Conservation (phyloP, 2,329 filamentous ascomycete genomes). For the Fusarium pseudograminearum region DNA sequence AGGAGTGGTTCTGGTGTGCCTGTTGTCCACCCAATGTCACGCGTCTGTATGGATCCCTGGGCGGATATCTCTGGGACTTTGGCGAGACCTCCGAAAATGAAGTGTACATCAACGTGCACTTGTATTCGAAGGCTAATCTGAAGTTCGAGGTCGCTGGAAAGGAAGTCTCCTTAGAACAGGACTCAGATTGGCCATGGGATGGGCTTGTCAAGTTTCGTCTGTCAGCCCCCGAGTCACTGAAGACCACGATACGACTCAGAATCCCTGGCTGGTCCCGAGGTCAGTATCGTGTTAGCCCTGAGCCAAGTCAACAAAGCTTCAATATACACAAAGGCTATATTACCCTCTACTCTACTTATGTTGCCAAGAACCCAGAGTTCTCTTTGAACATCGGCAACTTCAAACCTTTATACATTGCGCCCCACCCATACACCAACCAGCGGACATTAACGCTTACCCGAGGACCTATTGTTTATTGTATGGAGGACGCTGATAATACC, state of each 20-base stretch:
- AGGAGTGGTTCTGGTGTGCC: slow-evolving; percentile 59
- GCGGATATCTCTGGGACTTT: slow-evolving; percentile 67
- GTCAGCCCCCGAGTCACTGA: slow-evolving; percentile 32
- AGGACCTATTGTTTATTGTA: slow-evolving; percentile 71
- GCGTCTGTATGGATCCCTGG: slow-evolving; percentile 66
- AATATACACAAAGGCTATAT: slow-evolving; percentile 61
- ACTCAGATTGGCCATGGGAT: slow-evolving; percentile 68
- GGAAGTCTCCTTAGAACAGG: slow-evolving; percentile 53
- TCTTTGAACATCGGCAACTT: slow-evolving; percentile 59
- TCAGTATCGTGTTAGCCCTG: slow-evolving; percentile 52
- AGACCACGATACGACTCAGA: slow-evolving; percentile 60
- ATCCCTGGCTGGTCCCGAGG: slow-evolving; percentile 65
- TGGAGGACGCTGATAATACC: slow-evolving; percentile 60
- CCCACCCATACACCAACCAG: slow-evolving; percentile 68
- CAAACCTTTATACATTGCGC: slow-evolving; percentile 60
- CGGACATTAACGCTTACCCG: slow-evolving; percentile 65
- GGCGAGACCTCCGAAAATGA: slow-evolving; percentile 37
- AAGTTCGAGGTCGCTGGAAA: slow-evolving; percentile 53
- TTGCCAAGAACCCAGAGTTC: slow-evolving; percentile 51
- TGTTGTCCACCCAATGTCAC: slow-evolving; percentile 72
- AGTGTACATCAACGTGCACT: slow-evolving; percentile 63
- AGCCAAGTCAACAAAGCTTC: slow-evolving; percentile 28
- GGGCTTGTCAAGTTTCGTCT: slow-evolving; percentile 63
- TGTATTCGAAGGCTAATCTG: slow-evolving; percentile 65
- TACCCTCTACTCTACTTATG: slow-evolving; percentile 56